Evolutionary conservation across 2,329 filamentous ascomycete species (phyloP).

Genomic region (Cladophialophora psammophila): DNA sequence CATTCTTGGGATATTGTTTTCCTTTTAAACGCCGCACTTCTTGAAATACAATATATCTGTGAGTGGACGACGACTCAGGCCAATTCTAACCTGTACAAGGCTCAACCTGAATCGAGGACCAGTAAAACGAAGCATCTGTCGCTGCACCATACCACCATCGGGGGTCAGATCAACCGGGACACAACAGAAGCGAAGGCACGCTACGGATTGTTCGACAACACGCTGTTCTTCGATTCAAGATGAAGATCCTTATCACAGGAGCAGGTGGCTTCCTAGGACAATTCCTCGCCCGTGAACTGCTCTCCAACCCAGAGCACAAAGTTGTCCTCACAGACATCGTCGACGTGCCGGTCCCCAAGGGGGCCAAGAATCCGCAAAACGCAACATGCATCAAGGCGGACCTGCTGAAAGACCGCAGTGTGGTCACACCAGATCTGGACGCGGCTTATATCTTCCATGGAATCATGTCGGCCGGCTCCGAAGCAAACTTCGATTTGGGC

Average conservation of each 20-base stretch:
- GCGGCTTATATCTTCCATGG: slow-evolving; percentile 70
- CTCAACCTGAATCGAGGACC: neutral
- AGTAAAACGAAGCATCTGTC: neutral
- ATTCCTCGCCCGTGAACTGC: slow-evolving; percentile 63
- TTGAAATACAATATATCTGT: neutral
- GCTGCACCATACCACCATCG: neutral
- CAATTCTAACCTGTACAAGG: neutral
- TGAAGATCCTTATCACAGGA: slow-evolving; percentile 68
- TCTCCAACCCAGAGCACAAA: slow-evolving; percentile 56
- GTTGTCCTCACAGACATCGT: slow-evolving; percentile 66
- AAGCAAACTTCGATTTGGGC: slow-evolving; percentile 67
- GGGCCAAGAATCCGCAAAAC: slow-evolving; percentile 58
- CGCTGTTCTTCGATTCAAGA: slow-evolving; percentile 29
- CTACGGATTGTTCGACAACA: neutral
- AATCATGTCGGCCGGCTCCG: slow-evolving; percentile 71
- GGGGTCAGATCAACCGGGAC: neutral
- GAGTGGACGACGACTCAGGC: neutral
- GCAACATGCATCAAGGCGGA: slow-evolving; percentile 61
- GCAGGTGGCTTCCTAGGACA: slow-evolving; percentile 71
- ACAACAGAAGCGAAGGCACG: neutral
- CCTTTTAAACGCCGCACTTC: neutral
- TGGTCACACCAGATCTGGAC: slow-evolving; percentile 54
- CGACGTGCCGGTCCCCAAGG: slow-evolving; percentile 59
- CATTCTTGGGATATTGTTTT: neutral
- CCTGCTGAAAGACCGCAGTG: slow-evolving; percentile 54